These are phyloP conservation scores for Vitellaria paradoxa DNA, from an alignment of 179 eudicot species.

Conservation along the genomic window DNA sequence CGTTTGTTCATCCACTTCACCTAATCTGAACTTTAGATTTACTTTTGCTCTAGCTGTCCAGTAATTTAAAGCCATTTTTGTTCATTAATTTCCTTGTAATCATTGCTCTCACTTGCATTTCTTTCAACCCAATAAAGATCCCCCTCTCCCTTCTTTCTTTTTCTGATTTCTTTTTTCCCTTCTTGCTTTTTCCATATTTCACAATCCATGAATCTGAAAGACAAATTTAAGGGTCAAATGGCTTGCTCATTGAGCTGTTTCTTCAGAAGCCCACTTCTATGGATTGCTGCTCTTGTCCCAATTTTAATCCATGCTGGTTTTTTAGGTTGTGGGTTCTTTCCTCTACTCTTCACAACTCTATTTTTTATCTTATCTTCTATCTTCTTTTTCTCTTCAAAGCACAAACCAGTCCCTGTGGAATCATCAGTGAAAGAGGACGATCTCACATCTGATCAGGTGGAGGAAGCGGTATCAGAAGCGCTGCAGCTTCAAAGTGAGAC, in stretches of 20 bases:
- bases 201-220: no score
- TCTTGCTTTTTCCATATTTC: no score
- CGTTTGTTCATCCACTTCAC: no score
- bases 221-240: slow-evolving; percentile 3
- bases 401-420: not conserved
- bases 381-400: slow-evolving; percentile 29
- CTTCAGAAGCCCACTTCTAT: slow-evolving; percentile 31
- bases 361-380: slow-evolving; percentile 32
- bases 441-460: no score
- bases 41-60: no score
- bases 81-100: no score
- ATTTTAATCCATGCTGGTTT: slow-evolving; percentile 27
- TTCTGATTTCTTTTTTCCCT: no score
- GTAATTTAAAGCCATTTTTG: no score
- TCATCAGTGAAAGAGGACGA: no score
- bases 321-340: slow-evolving; percentile 21
- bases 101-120: not conserved
- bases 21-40: no score
- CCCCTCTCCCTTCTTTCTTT: not conserved
- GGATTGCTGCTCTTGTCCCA: slow-evolving; percentile 37
- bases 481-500: not conserved
- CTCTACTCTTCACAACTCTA: slow-evolving; percentile 32
- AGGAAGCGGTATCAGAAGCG: not conserved
- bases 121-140: not conserved
- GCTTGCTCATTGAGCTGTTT: slow-evolving; percentile 23